phyloP scores from a whole-genome alignment of 768 basidiomycete species.

The Suillus plorans region DNA sequence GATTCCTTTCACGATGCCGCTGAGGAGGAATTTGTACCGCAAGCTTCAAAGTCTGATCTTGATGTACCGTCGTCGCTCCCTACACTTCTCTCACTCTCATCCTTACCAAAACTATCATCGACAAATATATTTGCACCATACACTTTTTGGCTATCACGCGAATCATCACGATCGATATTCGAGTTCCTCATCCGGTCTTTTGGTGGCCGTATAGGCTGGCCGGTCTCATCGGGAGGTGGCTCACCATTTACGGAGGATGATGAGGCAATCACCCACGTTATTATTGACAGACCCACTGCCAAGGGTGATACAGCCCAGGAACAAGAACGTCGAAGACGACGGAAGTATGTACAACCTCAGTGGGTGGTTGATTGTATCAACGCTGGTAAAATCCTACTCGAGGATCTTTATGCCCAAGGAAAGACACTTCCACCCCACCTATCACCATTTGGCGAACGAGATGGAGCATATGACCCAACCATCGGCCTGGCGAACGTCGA shows the following conservation, averaged over 20 bases:
- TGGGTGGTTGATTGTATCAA: slow-evolving; percentile 98
- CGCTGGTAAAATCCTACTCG: slow-evolving; percentile 75
- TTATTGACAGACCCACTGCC: slow-evolving; percentile 83
- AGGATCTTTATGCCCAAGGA: slow-evolving; percentile 85
- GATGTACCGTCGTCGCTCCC: slow-evolving; percentile 51
- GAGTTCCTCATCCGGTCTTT: slow-evolving; percentile 93
- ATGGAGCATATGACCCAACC: slow-evolving; percentile 74
- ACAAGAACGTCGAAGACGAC: slow-evolving; percentile 58
- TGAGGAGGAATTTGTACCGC: slow-evolving; percentile 69
- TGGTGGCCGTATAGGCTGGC: slow-evolving; percentile 92
- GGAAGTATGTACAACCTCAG: slow-evolving; percentile 94
- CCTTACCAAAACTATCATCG: slow-evolving; percentile 55
- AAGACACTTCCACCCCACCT: slow-evolving; percentile 89
- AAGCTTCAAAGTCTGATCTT: slow-evolving; percentile 51
- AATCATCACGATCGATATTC: slow-evolving; percentile 87
- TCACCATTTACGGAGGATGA: slow-evolving; percentile 80
- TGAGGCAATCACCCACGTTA: slow-evolving; percentile 87
- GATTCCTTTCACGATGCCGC: slow-evolving; percentile 30
- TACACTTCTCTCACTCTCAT: slow-evolving; percentile 65
- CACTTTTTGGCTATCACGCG: slow-evolving; percentile 92
- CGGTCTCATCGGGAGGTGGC: slow-evolving; percentile 74
- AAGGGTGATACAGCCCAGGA: slow-evolving; percentile 56
- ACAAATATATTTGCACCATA: slow-evolving; percentile 79
- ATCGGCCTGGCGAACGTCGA: slow-evolving; percentile 27
- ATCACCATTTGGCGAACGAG: slow-evolving; percentile 87